Conservation (phyloP, 495 filamentous ascomycete genomes). For the Aspergillus funiculosus region DNA sequence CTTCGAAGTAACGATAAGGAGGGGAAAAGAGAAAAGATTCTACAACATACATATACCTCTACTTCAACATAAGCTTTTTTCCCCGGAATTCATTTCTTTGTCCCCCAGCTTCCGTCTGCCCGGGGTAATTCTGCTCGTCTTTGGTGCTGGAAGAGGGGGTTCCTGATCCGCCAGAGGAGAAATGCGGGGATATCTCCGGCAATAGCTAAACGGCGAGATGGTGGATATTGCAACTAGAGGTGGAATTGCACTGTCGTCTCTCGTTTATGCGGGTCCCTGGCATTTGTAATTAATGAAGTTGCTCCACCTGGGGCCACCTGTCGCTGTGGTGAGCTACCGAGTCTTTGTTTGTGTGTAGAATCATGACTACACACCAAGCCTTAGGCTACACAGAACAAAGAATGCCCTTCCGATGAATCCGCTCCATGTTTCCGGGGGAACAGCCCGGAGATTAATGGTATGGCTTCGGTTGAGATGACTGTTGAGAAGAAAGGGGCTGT, state of each 20-base stretch:
- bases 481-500: too few relatives aligned
- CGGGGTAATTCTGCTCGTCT: too few relatives aligned
- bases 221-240: not conserved
- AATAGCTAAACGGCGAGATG: not conserved
- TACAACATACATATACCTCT: not conserved
- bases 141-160: too few relatives aligned
- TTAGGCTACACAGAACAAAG: too few relatives aligned
- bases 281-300: not conserved
- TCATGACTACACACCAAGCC: too few relatives aligned
- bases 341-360: too few relatives aligned
- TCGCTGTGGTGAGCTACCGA: too few relatives aligned
- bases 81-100: not conserved
- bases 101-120: not conserved
- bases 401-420: too few relatives aligned
- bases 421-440: too few relatives aligned
- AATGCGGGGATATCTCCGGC: constrained; percentile 3
- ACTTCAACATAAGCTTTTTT: not conserved
- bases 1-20: not conserved
- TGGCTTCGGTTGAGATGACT: too few relatives aligned
- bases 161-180: not conserved
- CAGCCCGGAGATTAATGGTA: too few relatives aligned
- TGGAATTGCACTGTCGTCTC: not conserved
- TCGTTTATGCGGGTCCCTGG: not conserved
- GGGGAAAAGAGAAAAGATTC: not conserved
- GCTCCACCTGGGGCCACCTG: not conserved